These are phyloP conservation scores for Trichoderma breve DNA, from an alignment of 2,329 filamentous ascomycete species.

Conservation along the genomic window DNA sequence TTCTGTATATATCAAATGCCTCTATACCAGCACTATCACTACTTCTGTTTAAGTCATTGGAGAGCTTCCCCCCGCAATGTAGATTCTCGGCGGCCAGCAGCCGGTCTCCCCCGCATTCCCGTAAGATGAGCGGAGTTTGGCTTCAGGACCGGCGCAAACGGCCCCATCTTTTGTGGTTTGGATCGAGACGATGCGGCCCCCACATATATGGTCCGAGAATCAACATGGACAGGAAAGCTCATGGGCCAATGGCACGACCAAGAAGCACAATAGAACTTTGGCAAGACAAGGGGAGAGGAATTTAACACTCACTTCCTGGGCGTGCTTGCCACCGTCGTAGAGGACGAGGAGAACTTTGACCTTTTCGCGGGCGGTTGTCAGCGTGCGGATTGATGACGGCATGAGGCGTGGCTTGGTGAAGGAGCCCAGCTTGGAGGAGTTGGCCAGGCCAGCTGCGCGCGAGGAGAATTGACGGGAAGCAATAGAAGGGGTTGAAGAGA, in stretches of 20 bases:
- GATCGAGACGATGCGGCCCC: not conserved
- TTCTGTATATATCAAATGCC: not conserved
- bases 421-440: conserved; percentile 38
- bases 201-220: not conserved
- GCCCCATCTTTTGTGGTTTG: not conserved
- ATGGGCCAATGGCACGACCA: not conserved
- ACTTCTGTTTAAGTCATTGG: not conserved
- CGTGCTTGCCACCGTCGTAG: conserved; percentile 89
- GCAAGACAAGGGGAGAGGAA: not conserved
- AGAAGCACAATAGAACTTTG: not conserved
- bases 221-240: not conserved
- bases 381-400: conserved; percentile 55
- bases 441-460: conserved; percentile 44
- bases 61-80: not conserved
- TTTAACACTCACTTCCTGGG: conserved; percentile 65
- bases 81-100: not conserved
- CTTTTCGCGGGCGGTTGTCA: conserved; percentile 55
- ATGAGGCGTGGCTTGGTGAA: conserved; percentile 12
- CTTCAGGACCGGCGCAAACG: not conserved
- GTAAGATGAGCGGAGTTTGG: not conserved
- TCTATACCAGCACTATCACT: not conserved
- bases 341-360: conserved; percentile 94
- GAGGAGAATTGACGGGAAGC: conserved; percentile 24
- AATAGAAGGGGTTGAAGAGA: conserved; percentile 25
- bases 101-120: conserved; percentile 21